Evolutionary conservation across 176 grass and related monocot genomes (phyloP).

Genomic region (Lolium rigidum): DNA sequence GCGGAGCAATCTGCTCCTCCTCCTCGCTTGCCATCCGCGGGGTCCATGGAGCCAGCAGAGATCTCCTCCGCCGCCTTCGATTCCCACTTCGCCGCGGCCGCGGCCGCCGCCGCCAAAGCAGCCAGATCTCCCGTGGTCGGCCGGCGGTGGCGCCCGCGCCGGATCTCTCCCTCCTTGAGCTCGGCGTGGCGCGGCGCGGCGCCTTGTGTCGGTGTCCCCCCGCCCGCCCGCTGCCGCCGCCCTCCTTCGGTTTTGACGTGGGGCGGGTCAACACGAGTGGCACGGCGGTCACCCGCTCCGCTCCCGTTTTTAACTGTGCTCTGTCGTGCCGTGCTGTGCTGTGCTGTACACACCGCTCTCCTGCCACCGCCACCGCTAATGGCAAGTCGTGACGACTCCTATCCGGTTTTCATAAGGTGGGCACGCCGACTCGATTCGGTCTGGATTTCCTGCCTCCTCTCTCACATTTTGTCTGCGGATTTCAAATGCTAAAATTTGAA

Average conservation of each 20-base stretch:
- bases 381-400: background rate
- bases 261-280: constrained; percentile 35
- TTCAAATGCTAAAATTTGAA: background rate
- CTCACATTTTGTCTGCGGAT: no score
- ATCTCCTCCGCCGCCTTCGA: constrained; percentile 10
- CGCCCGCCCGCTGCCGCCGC: constrained; percentile 43
- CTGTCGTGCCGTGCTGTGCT: background rate
- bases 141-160: constrained; percentile 47
- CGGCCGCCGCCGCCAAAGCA: constrained; percentile 2
- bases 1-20: constrained; percentile 37
- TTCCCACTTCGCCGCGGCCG: background rate
- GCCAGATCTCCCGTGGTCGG: constrained; percentile 53
- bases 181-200: constrained; percentile 17
- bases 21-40: constrained; percentile 9
- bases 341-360: background rate
- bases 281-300: constrained; percentile 22
- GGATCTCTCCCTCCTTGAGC: constrained; percentile 41
- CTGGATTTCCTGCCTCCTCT: background rate
- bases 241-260: constrained; percentile 44
- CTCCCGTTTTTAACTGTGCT: constrained; percentile 1
- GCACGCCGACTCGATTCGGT: background rate
- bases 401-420: no score
- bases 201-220: constrained; percentile 43
- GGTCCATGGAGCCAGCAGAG: constrained; percentile 46
- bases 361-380: background rate